A percentile compares a stretch with the other conserved stretches of the same genome.
Evolutionary conservation across 2,329 filamentous ascomycete species (phyloP).

Genomic region (Scedosporium aurantiacum): DNA sequence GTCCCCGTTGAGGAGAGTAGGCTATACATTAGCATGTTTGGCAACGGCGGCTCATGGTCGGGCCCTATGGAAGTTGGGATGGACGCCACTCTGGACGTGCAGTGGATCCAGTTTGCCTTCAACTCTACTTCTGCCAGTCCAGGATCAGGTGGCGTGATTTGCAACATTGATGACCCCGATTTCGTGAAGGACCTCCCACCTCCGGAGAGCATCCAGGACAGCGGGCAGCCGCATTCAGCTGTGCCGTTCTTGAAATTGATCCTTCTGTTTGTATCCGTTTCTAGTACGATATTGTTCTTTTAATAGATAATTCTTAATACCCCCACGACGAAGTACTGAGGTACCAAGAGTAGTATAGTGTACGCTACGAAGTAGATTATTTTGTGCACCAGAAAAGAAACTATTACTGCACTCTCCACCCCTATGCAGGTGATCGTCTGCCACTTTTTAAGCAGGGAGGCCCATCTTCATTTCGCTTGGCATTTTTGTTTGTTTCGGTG

Average conservation of each 20-base stretch:
- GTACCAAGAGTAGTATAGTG: no score
- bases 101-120: constrained; percentile 53
- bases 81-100: constrained; percentile 44
- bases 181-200: not conserved
- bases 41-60: constrained; percentile 47
- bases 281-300: not conserved
- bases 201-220: not conserved
- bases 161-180: not conserved
- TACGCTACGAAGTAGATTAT: no score
- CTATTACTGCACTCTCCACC: no score
- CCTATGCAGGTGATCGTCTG: no score
- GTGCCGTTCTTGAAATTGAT: not conserved
- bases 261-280: not conserved
- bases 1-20: constrained; percentile 40
- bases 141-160: not conserved
- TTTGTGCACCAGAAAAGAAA: no score
- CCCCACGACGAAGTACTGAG: no score
- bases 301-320: not conserved
- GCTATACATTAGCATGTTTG: constrained; percentile 50
- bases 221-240: not conserved
- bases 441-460: no score
- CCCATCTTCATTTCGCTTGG: no score
- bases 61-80: constrained; percentile 43
- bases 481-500: no score
- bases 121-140: constrained; percentile 18